phyloP scores from a whole-genome alignment of 371 early-diverging fungal species.

The Mortierella sp. region DNA sequence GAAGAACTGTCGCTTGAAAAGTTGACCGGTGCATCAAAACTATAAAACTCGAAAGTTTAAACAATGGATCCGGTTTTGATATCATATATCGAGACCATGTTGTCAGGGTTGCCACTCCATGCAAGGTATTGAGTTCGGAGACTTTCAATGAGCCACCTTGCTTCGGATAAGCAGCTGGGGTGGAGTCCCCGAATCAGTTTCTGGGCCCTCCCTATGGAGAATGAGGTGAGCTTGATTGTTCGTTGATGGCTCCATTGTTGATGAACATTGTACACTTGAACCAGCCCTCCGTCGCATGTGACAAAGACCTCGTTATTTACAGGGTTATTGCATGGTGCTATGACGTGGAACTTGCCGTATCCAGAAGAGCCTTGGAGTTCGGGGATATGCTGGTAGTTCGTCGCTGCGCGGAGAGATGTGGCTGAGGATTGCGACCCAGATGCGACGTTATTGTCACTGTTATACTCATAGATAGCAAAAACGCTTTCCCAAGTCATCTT shows the following conservation, averaged over 20 bases:
- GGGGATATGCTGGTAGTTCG: not conserved
- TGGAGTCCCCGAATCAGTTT: too few relatives aligned
- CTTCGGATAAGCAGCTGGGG: too few relatives aligned
- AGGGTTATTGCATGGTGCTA: not conserved
- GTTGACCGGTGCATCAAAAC: not conserved
- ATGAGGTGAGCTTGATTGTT: not conserved
- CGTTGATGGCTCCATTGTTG: not conserved
- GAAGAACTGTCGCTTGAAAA: not conserved
- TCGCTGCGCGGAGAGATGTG: too few relatives aligned
- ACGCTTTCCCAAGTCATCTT: not conserved
- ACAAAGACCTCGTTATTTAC: not conserved
- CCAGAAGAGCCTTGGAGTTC: not conserved
- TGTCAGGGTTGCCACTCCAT: not conserved
- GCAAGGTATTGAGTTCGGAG: not conserved
- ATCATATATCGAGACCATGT: not conserved
- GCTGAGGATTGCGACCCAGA: not conserved
- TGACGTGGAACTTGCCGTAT: not conserved
- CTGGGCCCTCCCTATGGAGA: not conserved
- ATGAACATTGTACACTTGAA: not conserved
- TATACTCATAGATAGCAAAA: not conserved
- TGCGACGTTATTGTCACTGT: not conserved
- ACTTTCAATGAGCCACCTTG: not conserved
- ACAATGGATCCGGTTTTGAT: not conserved
- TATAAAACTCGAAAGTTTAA: not conserved
- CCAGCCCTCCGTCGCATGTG: not conserved